Conservation (phyloP, 208 protist species). For the Leishmania aethiopica region DNA sequence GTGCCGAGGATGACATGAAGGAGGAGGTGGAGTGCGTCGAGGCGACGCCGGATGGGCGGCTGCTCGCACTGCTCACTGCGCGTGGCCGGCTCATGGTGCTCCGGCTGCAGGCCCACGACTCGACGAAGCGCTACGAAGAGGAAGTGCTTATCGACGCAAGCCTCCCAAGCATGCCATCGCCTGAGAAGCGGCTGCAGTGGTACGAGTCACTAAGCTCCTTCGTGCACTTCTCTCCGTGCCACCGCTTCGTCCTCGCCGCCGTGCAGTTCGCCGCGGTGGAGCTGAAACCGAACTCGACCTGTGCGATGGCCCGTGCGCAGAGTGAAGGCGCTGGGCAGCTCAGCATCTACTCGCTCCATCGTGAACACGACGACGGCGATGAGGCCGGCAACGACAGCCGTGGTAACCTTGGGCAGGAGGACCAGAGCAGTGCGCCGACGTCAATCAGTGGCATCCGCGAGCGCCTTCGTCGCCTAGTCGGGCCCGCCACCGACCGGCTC, state of each 20-base stretch:
- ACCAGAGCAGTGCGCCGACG: background rate
- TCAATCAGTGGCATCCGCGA: background rate
- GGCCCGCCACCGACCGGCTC: slow-evolving; percentile 24
- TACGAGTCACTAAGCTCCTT: slow-evolving; percentile 59
- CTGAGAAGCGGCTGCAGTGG: slow-evolving; percentile 52
- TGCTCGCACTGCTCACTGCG: slow-evolving; percentile 76
- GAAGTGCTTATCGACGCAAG: slow-evolving; percentile 47
- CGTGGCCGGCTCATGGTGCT: slow-evolving; percentile 65
- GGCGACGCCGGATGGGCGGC: slow-evolving; percentile 49
- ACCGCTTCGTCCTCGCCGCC: slow-evolving; percentile 60
- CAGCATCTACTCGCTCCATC: slow-evolving; percentile 70
- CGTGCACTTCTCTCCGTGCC: slow-evolving; percentile 61
- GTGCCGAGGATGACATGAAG: slow-evolving; percentile 40
- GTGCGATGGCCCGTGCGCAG: slow-evolving; percentile 1
- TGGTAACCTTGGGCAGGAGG: background rate
- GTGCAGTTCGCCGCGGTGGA: slow-evolving; percentile 53
- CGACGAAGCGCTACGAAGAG: slow-evolving; percentile 37
- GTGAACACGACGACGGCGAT: slow-evolving; percentile 13
- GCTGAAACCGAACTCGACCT: slow-evolving; percentile 15
- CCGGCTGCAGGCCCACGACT: slow-evolving; percentile 34
- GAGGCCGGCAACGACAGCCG: background rate
- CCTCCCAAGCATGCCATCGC: slow-evolving; percentile 29
- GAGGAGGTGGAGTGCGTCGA: slow-evolving; percentile 77
- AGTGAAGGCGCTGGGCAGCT: slow-evolving; percentile 46
- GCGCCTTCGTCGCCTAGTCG: slow-evolving; percentile 9